Evolutionary conservation across 73 alveolate species (phyloP), one percentile per base, ranked within the genome.

Genomic region (Paramecium tetraurelia): DNA sequence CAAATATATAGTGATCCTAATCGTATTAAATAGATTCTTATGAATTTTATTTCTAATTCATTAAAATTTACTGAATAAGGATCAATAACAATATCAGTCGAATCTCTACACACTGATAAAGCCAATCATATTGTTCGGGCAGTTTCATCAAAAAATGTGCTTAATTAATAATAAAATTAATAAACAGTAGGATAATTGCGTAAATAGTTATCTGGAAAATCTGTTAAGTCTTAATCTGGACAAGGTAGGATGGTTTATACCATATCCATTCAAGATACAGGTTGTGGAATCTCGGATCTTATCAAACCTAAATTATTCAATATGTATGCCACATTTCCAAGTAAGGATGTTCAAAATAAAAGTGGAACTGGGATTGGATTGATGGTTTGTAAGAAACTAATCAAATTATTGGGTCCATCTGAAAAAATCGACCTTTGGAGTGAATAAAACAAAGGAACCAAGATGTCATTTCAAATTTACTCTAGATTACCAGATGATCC

Each of bases 11-110:
- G 68, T 18, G 96, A 93, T 44, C 87, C 86, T 58, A 92, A 86
- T 43, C 57, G 96, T 36, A 71, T 93, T 8, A 93, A 85, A 53
- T 59, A 93, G 92, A 92, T 93, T 46, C 57, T 93, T 27, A 92
- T 93, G 80, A 93, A 93, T 72, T 43, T 93, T 18, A 53, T 92
- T 7, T 93, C 96, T 43, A 93, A 93, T 92, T 94, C 96, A 14
- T 58, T 93, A 33, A 93, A 93, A 68, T 93, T 90, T 63, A 93
- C 96, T 11, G 89, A 92, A 33, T 75, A 77, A 29, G 96, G 96
- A 58, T 92, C 90, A 8, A 80, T 80, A 7, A 80, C 33, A n/a
- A 80, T 80, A 31, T 41, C 70, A 10, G 72, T 80, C 2, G 70
- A 80, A 44, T 44, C 75, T 41, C 58, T 22, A 40, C 5, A 40